A percentile compares a stretch with the other conserved stretches of the same genome.
Conservation (phyloP, 169 alveolate species). For the Plasmodium ovale region DNA sequence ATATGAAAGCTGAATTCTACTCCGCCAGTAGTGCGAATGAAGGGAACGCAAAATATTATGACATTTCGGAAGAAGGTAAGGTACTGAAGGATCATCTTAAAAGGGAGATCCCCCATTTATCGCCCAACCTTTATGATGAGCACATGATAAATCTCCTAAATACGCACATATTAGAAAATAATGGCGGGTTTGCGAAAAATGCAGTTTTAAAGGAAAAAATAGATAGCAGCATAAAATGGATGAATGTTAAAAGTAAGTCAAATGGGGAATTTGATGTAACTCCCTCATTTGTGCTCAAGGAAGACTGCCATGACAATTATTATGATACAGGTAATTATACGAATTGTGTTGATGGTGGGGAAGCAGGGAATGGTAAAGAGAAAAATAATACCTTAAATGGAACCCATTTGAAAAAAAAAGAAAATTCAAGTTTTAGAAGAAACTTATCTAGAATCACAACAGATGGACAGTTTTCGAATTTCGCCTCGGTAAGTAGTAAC, state of each 20-base stretch:
- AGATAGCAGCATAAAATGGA: slow-evolving; percentile 1
- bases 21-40: neutral
- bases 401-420: slow-evolving; percentile 16
- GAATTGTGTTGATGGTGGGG: too few species aligned
- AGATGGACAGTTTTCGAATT: neutral
- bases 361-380: neutral
- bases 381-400: slow-evolving; percentile 2
- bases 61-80: slow-evolving; percentile 26
- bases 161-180: slow-evolving; percentile 21
- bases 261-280: neutral
- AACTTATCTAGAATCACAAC: neutral
- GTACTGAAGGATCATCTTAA: neutral
- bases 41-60: slow-evolving; percentile 4
- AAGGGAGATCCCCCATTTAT: neutral
- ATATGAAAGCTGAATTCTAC: too few species aligned
- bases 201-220: slow-evolving; percentile 15
- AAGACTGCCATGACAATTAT: slow-evolving; percentile 1
- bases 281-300: neutral
- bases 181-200: slow-evolving; percentile 9
- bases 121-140: slow-evolving; percentile 18
- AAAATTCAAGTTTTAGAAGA: neutral
- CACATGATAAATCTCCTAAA: slow-evolving; percentile 32
- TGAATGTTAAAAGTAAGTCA: neutral
- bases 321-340: too few species aligned
- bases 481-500: neutral